Evolutionary conservation across 73 alveolate species (phyloP).

Genomic region (Halteria grandinella): DNA sequence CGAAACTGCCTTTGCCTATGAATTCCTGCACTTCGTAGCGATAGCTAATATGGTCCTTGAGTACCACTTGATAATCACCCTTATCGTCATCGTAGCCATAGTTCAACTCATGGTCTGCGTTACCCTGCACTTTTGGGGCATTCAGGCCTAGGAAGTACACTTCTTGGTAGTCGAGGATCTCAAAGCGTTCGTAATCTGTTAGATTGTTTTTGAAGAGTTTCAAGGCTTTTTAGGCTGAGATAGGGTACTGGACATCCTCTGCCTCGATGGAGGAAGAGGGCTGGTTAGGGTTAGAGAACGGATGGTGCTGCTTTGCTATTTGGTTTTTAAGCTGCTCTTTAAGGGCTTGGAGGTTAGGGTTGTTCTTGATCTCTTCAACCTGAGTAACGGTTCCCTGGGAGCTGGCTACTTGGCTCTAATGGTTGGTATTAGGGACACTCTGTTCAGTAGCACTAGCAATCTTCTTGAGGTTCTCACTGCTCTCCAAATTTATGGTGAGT

Average conservation of each 20-base stretch:
- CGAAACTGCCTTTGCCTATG: conserved; percentile 72
- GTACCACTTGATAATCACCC: conserved; percentile 64
- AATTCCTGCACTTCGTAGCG: conserved; percentile 63
- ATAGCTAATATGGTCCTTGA: conserved; percentile 64
- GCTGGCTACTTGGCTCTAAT: too few relatives aligned
- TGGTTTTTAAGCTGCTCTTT: conserved; percentile 43
- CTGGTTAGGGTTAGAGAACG: conserved; percentile 36
- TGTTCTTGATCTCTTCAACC: too few relatives aligned
- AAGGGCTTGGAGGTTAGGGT: neutral
- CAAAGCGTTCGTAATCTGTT: conserved; percentile 74
- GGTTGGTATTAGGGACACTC: too few relatives aligned
- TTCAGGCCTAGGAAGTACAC: conserved; percentile 63
- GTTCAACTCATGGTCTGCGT: conserved; percentile 28
- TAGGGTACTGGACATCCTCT: conserved; percentile 45
- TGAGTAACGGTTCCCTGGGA: too few relatives aligned
- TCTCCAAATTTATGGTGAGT: too few relatives aligned
- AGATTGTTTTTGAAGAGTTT: conserved; percentile 44
- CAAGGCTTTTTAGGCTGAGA: conserved; percentile 63
- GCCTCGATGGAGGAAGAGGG: conserved; percentile 28
- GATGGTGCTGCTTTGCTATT: conserved; percentile 22
- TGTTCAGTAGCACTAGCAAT: too few relatives aligned
- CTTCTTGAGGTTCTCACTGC: too few relatives aligned
- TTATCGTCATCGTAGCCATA: conserved; percentile 73
- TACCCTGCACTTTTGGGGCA: conserved; percentile 31
- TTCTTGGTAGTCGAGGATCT: conserved; percentile 65